Conservation (phyloP, 345 rosid species). For the Salix arbutifolia region DNA sequence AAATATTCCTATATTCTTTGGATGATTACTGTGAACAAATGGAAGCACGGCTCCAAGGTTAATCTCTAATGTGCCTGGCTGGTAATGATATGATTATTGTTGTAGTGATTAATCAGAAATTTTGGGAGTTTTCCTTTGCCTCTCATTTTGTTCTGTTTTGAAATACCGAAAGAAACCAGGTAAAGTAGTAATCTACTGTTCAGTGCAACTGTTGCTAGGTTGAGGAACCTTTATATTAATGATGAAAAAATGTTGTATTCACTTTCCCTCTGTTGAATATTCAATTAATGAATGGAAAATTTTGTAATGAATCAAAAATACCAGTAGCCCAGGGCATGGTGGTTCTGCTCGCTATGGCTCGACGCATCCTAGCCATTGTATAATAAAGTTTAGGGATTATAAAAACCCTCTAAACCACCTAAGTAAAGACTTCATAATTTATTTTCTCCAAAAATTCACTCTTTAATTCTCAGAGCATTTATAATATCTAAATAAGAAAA, state of each 20-base stretch:
- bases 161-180: neutral
- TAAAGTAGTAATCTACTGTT: neutral
- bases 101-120: neutral
- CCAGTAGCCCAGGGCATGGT: neutral
- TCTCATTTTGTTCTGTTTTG: slow-evolving; percentile 10
- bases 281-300: neutral
- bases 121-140: neutral
- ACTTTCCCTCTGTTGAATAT: neutral
- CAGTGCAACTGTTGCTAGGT: slow-evolving; percentile 10
- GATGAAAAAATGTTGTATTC: neutral
- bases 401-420: accelerated
- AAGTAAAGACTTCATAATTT: too few species aligned
- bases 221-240: slow-evolving; percentile 5
- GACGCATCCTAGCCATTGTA: too few species aligned
- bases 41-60: neutral
- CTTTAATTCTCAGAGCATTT: too few species aligned
- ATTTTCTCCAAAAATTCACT: too few species aligned
- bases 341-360: neutral
- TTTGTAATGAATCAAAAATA: neutral
- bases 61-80: neutral
- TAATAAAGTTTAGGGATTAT: too few species aligned
- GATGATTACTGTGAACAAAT: neutral
- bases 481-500: too few species aligned
- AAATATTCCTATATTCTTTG: neutral
- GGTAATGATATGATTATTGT: neutral